These are phyloP conservation scores for Nidula microcarpa DNA, from an alignment of 768 basidiomycete genomes.

Conservation along the genomic window DNA sequence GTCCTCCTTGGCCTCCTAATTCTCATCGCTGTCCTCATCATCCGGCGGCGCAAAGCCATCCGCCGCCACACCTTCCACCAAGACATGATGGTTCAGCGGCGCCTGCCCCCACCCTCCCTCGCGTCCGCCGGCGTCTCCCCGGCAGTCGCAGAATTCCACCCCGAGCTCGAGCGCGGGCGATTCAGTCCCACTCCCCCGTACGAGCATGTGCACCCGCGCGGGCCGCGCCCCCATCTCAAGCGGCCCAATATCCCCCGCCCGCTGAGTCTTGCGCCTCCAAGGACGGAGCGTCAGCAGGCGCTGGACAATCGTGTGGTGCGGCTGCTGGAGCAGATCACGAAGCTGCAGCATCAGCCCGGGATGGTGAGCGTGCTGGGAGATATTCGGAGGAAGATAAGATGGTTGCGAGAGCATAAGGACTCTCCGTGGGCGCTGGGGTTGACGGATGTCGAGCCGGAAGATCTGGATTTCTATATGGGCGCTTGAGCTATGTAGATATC, in stretches of 20 bases:
- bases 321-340: constrained; percentile 12
- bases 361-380: constrained; percentile 12
- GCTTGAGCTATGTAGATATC: too few relatives aligned
- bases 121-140: too few relatives aligned
- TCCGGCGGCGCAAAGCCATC: constrained; percentile 2
- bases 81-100: constrained; percentile 15
- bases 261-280: background rate
- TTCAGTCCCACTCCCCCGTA: too few relatives aligned
- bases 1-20: constrained; percentile 10
- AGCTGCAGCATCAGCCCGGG: constrained; percentile 5
- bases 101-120: background rate
- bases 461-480: too few relatives aligned
- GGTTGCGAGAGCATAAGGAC: constrained; percentile 15
- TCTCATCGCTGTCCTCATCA: constrained; percentile 7
- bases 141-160: too few relatives aligned
- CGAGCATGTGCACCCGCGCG: background rate
- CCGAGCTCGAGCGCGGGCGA: too few relatives aligned
- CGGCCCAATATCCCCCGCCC: background rate
- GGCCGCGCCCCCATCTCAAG: background rate
- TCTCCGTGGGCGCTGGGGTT: constrained; percentile 14
- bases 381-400: constrained; percentile 17
- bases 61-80: constrained; percentile 13
- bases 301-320: constrained; percentile 9
- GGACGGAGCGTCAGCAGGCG: constrained; percentile 10
- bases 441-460: constrained; percentile 13